A percentile compares a stretch with the other conserved stretches of the same genome.
Conservation (phyloP, 371 early-diverging fungal genomes). For the Nematocida sp. region DNA sequence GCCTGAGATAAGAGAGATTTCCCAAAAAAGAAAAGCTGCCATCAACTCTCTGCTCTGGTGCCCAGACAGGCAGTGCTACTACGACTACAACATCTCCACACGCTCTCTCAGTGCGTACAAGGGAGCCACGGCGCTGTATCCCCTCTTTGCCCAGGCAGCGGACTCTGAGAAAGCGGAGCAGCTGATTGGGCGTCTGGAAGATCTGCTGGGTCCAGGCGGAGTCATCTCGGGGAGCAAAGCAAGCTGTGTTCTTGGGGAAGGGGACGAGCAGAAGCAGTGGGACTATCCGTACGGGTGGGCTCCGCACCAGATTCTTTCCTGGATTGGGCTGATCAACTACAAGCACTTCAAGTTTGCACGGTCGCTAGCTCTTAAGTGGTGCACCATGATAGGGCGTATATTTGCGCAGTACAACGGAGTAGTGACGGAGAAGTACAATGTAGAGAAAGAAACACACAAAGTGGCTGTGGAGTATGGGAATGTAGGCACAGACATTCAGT, state of each 20-base stretch:
- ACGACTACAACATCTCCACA: slow-evolving; percentile 31
- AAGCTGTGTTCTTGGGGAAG: background rate
- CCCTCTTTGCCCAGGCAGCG: slow-evolving; percentile 24
- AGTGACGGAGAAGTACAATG: slow-evolving; percentile 51
- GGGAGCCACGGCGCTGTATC: slow-evolving; percentile 45
- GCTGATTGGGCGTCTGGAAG: background rate
- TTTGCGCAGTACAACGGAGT: slow-evolving; percentile 45
- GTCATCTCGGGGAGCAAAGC: slow-evolving; percentile 39
- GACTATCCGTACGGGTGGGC: slow-evolving; percentile 53
- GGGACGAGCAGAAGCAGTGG: slow-evolving; percentile 40
- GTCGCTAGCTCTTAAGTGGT: slow-evolving; percentile 37
- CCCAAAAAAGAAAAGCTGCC: slow-evolving; percentile 46
- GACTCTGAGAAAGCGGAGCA: slow-evolving; percentile 14
- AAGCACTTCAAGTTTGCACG: background rate
- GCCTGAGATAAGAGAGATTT: slow-evolving; percentile 16
- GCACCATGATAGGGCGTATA: slow-evolving; percentile 44
- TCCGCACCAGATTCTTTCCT: slow-evolving; percentile 47
- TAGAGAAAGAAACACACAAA: slow-evolving; percentile 34
- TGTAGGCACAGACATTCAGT: slow-evolving; percentile 27
- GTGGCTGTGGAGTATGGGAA: slow-evolving; percentile 47
- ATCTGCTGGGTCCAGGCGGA: slow-evolving; percentile 32
- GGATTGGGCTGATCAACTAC: slow-evolving; percentile 46
- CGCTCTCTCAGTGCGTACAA: slow-evolving; percentile 23
- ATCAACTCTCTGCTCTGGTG: slow-evolving; percentile 44
- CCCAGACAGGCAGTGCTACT: slow-evolving; percentile 18